Conservation (phyloP, 768 basidiomycete genomes). For the Tylopilus subfusipes region DNA sequence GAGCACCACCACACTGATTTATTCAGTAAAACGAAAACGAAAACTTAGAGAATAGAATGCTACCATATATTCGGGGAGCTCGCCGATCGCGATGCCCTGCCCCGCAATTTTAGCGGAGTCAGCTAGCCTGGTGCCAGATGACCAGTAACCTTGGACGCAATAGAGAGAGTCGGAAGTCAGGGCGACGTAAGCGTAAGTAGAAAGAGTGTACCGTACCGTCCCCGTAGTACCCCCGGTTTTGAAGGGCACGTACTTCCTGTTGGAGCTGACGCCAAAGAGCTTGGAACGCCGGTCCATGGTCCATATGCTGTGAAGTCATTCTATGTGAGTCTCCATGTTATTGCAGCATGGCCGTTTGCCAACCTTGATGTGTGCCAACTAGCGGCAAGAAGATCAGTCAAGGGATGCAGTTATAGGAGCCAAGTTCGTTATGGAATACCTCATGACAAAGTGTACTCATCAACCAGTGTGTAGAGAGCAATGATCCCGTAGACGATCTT, state of each 20-base stretch:
- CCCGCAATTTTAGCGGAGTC: slow-evolving; percentile 58
- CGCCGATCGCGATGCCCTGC: slow-evolving; percentile 48
- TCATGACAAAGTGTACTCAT: slow-evolving; percentile 83
- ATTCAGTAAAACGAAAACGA: background rate
- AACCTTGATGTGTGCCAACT: slow-evolving; percentile 85
- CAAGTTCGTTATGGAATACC: slow-evolving; percentile 38
- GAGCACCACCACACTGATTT: slow-evolving; percentile 74
- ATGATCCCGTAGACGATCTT: slow-evolving; percentile 55
- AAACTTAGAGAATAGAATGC: background rate
- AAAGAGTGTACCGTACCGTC: slow-evolving; percentile 51
- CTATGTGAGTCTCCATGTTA: background rate
- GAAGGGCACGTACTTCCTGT: slow-evolving; percentile 65
- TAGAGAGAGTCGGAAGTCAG: slow-evolving; percentile 4
- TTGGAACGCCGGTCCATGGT: slow-evolving; percentile 77
- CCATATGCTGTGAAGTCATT: slow-evolving; percentile 56
- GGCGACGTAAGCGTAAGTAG: background rate
- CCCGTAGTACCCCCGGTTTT: slow-evolving; percentile 74
- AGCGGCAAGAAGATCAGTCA: slow-evolving; percentile 6
- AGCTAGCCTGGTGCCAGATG: slow-evolving; percentile 64
- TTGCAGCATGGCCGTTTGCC: background rate
- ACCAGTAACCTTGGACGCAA: slow-evolving; percentile 67
- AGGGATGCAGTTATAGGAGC: background rate
- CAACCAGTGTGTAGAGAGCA: slow-evolving; percentile 61
- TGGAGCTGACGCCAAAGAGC: slow-evolving; percentile 65
- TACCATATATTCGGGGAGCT: slow-evolving; percentile 79